Percentiles rank a stretch among this genome's conserved stretches.
phyloP scores from a whole-genome alignment of 306 rosid genomes.

The Begonia peltatifolia region DNA sequence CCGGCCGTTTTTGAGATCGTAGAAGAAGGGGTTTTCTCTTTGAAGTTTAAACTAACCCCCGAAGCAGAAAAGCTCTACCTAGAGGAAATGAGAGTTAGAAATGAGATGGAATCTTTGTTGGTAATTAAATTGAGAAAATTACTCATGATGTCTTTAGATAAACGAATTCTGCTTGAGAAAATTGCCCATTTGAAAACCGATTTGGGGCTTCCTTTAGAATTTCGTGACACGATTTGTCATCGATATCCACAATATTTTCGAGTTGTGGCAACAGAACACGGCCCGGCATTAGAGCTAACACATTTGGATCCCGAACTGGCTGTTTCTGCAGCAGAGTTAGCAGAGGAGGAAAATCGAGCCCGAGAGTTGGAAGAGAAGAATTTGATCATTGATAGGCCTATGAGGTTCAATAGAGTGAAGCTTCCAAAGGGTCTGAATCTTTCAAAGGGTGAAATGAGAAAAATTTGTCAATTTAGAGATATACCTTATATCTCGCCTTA shows the following conservation, averaged over 20 bases:
- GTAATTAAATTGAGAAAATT: slow-evolving; percentile 63
- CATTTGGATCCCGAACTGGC: slow-evolving; percentile 94
- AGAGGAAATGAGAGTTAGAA: slow-evolving; percentile 59
- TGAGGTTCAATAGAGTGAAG: slow-evolving; percentile 50
- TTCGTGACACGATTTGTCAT: slow-evolving; percentile 75
- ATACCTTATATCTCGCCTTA: slow-evolving; percentile 70
- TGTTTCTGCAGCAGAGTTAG: slow-evolving; percentile 68
- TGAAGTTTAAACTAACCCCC: slow-evolving; percentile 48
- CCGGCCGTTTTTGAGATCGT: slow-evolving; percentile 63
- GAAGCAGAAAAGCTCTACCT: slow-evolving; percentile 72
- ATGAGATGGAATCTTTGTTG: slow-evolving; percentile 75
- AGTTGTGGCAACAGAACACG: slow-evolving; percentile 62
- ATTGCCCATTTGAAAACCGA: slow-evolving; percentile 59
- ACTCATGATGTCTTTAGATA: slow-evolving; percentile 75
- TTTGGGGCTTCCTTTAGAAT: slow-evolving; percentile 63
- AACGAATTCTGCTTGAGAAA: slow-evolving; percentile 62
- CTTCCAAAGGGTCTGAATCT: slow-evolving; percentile 77
- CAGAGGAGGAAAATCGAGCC: slow-evolving; percentile 53
- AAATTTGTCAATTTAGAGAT: slow-evolving; percentile 58
- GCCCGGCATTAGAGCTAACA: slow-evolving; percentile 73
- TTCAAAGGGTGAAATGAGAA: slow-evolving; percentile 72
- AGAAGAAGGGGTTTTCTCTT: slow-evolving; percentile 62
- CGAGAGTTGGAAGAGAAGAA: slow-evolving; percentile 54
- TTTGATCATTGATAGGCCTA: slow-evolving; percentile 68
- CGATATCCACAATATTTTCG: slow-evolving; percentile 66